Conservation (phyloP, 345 rosid species). For the Psidium friedrichsthalianum region DNA sequence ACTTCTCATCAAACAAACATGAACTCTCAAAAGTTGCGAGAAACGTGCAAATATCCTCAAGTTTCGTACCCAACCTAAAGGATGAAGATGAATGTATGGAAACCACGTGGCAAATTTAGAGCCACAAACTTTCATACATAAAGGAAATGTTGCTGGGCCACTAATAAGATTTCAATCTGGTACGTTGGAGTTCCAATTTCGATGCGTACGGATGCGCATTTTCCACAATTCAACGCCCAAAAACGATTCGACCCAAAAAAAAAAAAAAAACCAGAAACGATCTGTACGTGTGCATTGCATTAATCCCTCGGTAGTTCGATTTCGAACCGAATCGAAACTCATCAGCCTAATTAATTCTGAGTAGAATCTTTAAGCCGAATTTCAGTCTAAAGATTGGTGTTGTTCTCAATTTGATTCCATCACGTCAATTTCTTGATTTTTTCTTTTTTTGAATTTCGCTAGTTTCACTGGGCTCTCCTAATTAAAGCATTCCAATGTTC, state of each 20-base stretch:
- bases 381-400: background rate
- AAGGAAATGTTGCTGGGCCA: background rate
- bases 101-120: background rate
- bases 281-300: background rate
- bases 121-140: background rate
- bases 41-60: too few species aligned
- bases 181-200: background rate
- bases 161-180: background rate
- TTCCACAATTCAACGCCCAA: background rate
- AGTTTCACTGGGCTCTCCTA: background rate
- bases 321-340: background rate
- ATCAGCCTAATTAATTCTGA: too few species aligned
- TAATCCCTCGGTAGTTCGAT: background rate
- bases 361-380: background rate
- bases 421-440: rapidly evolving
- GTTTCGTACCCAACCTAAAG: background rate
- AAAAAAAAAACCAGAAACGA: too few species aligned
- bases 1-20: background rate
- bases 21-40: background rate
- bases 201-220: background rate
- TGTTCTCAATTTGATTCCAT: rapidly evolving
- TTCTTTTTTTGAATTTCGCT: background rate
- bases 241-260: background rate
- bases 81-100: background rate
- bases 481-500: too few species aligned